Evolutionary conservation across 805 yeast species (phyloP), one percentile per base, ranked within the genome.

Genomic region (Ogataea saltuana): DNA sequence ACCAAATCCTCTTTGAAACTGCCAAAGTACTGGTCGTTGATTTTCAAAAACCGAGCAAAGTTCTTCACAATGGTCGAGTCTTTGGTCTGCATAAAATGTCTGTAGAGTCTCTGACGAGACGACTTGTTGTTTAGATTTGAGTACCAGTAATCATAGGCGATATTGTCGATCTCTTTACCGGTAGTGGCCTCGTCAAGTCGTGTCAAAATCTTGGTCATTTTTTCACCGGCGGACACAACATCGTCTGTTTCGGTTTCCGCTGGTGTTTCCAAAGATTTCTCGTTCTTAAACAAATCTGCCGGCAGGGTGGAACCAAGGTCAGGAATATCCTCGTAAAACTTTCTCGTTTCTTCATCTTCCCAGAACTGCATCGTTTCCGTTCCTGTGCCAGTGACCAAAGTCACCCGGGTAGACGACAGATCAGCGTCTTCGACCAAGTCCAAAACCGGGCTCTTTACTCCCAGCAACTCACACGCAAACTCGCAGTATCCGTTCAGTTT

Each of bases 1-100:
- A 82, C 60, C 9, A 86, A 62, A 15, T 80, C 81, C 1, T 71
- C 72, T 13, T 70, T 73, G 3, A 85, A 56, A 16, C 74, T 80
- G 3, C 72, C 70, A 37, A 85, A 67, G 25, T 67, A 60, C 1
- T 60, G 65, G 29, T 71, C 70, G 53, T 81, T 76, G 10, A 80
- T 72, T n/a, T 83, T 83, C 20, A 88, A 63, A 58, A 89, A 85
- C 41, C 95, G 71, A 0, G 85, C 78, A 60, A 76, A 83, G 34
- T 74, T 68, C 44, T 67, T 72, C 21, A 75, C 63, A 47, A 69
- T 71, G 26, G 71, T 65, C 51, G 75, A 58, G 45, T 76, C 75
- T 33, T 68, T 61, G 35, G 73, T 66, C 17, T 76, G 78, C 5
- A 71, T 63, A 42, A 87, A 75, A 55, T 78, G 79, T 40, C 73